Evolutionary conservation across 2,329 filamentous ascomycete genomes (phyloP), one percentile per base, ranked within the genome.

Genomic region (Atkinsonella hypoxylon): DNA sequence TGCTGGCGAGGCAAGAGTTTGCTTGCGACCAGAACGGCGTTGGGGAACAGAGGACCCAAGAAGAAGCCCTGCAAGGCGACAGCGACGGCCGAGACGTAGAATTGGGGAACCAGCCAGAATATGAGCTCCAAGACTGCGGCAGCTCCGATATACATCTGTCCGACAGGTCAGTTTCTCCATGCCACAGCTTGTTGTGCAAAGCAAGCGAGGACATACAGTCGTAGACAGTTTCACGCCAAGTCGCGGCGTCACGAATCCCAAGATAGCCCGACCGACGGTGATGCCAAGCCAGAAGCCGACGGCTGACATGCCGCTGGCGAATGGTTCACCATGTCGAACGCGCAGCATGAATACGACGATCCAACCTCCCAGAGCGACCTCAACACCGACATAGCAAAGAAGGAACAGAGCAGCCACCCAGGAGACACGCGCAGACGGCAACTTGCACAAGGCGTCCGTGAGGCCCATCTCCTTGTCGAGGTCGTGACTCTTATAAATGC

Each of bases 261-360:
- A 66, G 0, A 76, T 63, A 1, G 88, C 70, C 1, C 86, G 72
- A 0, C 86, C 86, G 0, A 84, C 64, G 0, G 85, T 87, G 58
- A 89, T 77, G 0, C 86, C 86, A 17, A 85, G 76, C 86, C 86
- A 90, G 65, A 88, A 90, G 0, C 85, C 85, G 0, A 85, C 87
- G 0, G 79, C 81, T 0, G 79, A 81, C 65, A 87, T 82, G 26
- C 85, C 85, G 17, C 81, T 81, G 0, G 79, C 78, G 57, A 87
- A 88, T 0, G 78, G 66, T 2, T 68, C 74, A 1, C 80, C 85
- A 5, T 82, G 67, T 13, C 87, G 77, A 11, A 87, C 81, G 12
- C 78, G 76, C 7, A 87, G 78, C 84, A 90, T 89, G 63, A 90
- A 89, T 0, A 81, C 82, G 40, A 88, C 82, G 36, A 90, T 81